Conservation (phyloP, 225 moss, liverwort and hornwort species). For the Lunularia cruciata region DNA sequence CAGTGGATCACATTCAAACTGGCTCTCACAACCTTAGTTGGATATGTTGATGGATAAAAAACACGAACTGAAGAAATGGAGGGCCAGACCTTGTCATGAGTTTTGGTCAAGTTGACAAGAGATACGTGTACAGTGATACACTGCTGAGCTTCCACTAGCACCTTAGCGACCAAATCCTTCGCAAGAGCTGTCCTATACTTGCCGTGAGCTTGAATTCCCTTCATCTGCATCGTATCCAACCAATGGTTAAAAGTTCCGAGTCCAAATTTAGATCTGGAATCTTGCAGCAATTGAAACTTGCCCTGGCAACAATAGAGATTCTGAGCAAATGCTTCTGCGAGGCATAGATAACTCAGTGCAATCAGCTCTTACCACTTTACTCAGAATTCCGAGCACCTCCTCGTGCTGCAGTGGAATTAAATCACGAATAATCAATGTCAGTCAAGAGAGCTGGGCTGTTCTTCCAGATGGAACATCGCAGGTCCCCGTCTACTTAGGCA, state of each 20-base stretch:
- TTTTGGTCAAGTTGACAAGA: slow-evolving; percentile 71
- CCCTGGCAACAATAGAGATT: too few relatives aligned
- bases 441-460: not conserved
- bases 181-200: slow-evolving; percentile 53
- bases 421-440: not conserved
- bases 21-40: too few relatives aligned
- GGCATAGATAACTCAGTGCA: not conserved
- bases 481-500: too few relatives aligned
- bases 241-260: too few relatives aligned
- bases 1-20: too few relatives aligned
- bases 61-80: not conserved
- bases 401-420: slow-evolving; percentile 55
- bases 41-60: too few relatives aligned
- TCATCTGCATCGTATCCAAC: slow-evolving; percentile 49
- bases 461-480: not conserved
- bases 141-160: slow-evolving; percentile 56
- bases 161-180: slow-evolving; percentile 46
- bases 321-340: not conserved
- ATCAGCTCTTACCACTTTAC: slow-evolving; percentile 61
- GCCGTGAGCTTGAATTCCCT: slow-evolving; percentile 56
- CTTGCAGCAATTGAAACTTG: too few relatives aligned
- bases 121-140: slow-evolving; percentile 75
- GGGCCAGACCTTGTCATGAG: slow-evolving; percentile 66
- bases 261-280: too few relatives aligned
- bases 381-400: slow-evolving; percentile 65